Conservation (phyloP, 1,139 yeast species). For the Lodderomyces metapsilosis region DNA sequence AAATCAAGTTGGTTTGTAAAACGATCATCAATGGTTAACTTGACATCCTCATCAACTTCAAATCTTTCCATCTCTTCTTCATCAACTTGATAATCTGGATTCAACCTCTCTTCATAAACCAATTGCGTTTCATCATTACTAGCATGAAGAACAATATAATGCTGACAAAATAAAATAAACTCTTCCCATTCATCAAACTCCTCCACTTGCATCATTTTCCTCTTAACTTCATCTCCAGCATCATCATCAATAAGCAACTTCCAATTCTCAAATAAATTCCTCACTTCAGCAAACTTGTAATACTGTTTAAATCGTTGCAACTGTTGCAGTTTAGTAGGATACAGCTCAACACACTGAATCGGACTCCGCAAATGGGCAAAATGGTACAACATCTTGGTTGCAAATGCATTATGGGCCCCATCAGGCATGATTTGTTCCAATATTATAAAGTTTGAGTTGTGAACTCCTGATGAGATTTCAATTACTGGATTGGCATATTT, state of each 20-base stretch:
- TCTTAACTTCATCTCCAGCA: constrained; percentile 31
- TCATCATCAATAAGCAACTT: constrained; percentile 32
- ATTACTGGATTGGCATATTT: constrained; percentile 67
- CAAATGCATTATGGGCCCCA: constrained; percentile 63
- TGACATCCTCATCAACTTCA: constrained; percentile 11
- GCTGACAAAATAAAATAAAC: constrained; percentile 73
- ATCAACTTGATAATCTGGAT: not conserved
- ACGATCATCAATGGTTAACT: constrained; percentile 11
- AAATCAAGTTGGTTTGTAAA: constrained; percentile 12
- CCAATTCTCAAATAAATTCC: constrained; percentile 64
- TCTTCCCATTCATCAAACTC: constrained; percentile 86
- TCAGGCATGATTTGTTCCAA: constrained; percentile 74
- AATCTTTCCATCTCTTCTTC: constrained; percentile 6
- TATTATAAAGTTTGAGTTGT: constrained; percentile 60
- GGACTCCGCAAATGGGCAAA: constrained; percentile 69
- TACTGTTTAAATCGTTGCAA: constrained; percentile 44
- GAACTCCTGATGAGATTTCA: constrained; percentile 43
- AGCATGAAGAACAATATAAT: constrained; percentile 69
- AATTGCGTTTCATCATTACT: constrained; percentile 32
- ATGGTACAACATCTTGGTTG: constrained; percentile 72
- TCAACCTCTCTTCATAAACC: constrained; percentile 10
- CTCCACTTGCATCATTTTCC: constrained; percentile 51
- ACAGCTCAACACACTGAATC: constrained; percentile 60
- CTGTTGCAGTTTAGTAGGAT: constrained; percentile 55
- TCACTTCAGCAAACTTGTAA: constrained; percentile 49